phyloP scores from a whole-genome alignment of 1,284 basidiomycete genomes.

The Ustilago loliicola region DNA sequence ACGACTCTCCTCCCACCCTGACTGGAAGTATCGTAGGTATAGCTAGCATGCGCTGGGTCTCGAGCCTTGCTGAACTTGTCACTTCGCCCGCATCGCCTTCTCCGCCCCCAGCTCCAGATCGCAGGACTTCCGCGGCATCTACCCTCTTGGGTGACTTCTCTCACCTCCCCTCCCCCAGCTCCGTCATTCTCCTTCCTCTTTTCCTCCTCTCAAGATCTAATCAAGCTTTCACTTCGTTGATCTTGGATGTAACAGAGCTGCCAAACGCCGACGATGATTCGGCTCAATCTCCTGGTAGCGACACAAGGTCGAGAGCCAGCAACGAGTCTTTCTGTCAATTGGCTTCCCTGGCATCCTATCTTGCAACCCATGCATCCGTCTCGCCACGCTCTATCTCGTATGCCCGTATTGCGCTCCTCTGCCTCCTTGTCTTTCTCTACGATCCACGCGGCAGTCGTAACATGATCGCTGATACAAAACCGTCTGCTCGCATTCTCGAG shows the following conservation, averaged over 20 bases:
- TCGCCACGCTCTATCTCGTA: conserved; percentile 52
- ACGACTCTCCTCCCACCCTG: conserved; percentile 47
- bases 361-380: conserved; percentile 56
- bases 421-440: conserved; percentile 54
- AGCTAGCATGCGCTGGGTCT: conserved; percentile 51
- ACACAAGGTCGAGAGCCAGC: conserved; percentile 21
- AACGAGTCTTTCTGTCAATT: conserved; percentile 42
- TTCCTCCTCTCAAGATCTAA: conserved; percentile 56
- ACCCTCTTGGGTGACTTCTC: conserved; percentile 29
- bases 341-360: conserved; percentile 57
- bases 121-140: conserved; percentile 14
- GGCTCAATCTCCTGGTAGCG: not conserved
- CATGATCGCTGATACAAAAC: conserved; percentile 36
- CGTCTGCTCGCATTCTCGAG: conserved; percentile 19
- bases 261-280: not conserved
- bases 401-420: conserved; percentile 50
- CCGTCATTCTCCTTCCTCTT: conserved; percentile 50
- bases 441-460: conserved; percentile 44
- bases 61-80: conserved; percentile 36
- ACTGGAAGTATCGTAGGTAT: conserved; percentile 39
- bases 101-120: conserved; percentile 3
- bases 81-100: conserved; percentile 16
- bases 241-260: conserved; percentile 30
- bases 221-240: conserved; percentile 49
- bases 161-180: conserved; percentile 40